Evolutionary conservation across 2,329 filamentous ascomycete species (phyloP), one percentile per base, ranked within the genome.

Genomic region (Basipetospora sp.): DNA sequence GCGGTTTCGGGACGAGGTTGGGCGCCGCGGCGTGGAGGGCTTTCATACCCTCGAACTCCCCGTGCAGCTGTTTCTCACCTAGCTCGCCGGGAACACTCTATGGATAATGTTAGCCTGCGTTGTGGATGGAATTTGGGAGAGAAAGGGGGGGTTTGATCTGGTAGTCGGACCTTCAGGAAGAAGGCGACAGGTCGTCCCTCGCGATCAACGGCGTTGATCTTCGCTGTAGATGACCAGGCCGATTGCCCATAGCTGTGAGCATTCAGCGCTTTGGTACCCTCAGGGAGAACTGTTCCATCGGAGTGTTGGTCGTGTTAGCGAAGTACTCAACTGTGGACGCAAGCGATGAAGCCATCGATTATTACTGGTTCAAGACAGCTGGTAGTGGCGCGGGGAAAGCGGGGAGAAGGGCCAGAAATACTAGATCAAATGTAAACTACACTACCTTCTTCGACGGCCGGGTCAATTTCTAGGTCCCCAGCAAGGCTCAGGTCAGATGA

Each of bases 11-110:
- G 16, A 52, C 48, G 22, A 55, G 46, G 16, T 42, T 41, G n/a
- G 50, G 50, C 5, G 49, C 41, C 8, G 42, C 31, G 5, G 44
- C 48, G 38, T 53, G 44, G 11, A 57, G 44, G 20, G 50, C 53
- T 4, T 43, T 44, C 45, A 54, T 49, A 31, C 52, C 48, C 14
- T 46, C 40, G 40, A 51, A 55, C 43, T 58, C 56, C 4, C 53
- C 53, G 39, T 53, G 42, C 13, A 53, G 40, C 42, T 34, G 28
- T 34, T 32, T 17, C 14, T 19, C 14, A 17, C 36, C 36, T 14
- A 50, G 41, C 27, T 47, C 41, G 5, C 35, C 40, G 8, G 35
- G 27, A 8, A 42, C 35, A 26, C 29, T 33, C 40, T 41, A 38
- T 3, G 13, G 9, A 33, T 8, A 34, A 17, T 30, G 11, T 25